phyloP scores from a whole-genome alignment of 108 stramenopile species.

The Schizochytrium sp. region DNA sequence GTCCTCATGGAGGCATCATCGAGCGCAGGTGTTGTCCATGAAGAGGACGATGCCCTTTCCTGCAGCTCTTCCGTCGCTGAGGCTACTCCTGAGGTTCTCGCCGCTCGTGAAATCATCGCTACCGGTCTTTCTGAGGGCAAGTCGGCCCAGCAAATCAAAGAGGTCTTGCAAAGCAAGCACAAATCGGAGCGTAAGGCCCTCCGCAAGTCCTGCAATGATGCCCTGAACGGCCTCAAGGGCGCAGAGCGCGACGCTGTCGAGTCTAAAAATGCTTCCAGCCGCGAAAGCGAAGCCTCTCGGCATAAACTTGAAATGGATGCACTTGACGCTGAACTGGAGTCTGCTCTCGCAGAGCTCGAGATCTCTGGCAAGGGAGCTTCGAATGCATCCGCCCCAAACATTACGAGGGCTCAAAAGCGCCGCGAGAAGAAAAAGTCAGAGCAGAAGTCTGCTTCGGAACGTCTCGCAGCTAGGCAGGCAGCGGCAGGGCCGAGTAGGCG shows the following conservation, averaged over 20 bases:
- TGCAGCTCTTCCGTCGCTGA: too few relatives aligned
- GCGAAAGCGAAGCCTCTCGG: neutral
- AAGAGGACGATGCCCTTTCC: too few relatives aligned
- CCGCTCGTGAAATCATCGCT: neutral
- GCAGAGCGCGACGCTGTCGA: conserved; percentile 9
- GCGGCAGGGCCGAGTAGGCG: conserved; percentile 1
- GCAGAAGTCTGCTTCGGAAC: neutral
- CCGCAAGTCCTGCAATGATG: conserved; percentile 37
- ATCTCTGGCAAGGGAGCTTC: neutral
- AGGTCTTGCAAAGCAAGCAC: conserved; percentile 42
- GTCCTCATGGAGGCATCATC: too few relatives aligned
- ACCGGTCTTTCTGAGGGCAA: conserved; percentile 2
- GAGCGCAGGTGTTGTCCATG: too few relatives aligned
- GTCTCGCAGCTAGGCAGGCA: conserved; percentile 30
- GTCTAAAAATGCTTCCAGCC: neutral
- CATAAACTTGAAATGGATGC: neutral
- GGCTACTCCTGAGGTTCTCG: too few relatives aligned
- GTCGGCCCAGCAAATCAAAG: neutral
- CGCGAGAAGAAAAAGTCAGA: conserved; percentile 27
- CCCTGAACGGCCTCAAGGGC: conserved; percentile 37
- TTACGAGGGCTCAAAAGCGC: neutral
- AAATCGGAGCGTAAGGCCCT: conserved; percentile 43
- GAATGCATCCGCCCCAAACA: neutral
- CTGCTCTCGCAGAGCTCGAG: neutral
- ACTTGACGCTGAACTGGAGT: conserved; percentile 43